Evolutionary conservation across 2,329 filamentous ascomycete genomes (phyloP).

Genomic region (Macrophomina tecta): DNA sequence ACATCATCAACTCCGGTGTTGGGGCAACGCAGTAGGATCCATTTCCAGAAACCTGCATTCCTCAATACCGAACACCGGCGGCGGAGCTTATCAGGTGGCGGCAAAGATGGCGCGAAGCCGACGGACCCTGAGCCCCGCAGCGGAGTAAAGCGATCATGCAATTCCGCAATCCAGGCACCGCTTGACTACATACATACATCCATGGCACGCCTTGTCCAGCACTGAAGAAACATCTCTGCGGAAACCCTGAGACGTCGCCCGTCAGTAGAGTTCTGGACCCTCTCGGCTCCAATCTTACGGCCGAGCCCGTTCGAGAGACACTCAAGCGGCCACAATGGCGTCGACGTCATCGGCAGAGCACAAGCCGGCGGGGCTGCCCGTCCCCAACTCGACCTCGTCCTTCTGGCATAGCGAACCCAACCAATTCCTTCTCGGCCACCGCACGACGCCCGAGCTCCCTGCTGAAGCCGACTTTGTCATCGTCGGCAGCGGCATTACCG

Average conservation of each 20-base stretch:
- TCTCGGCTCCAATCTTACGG: not conserved
- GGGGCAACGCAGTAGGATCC: no score
- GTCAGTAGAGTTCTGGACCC: no score
- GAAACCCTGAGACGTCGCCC: not conserved
- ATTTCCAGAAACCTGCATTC: no score
- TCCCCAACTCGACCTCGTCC: constrained; percentile 64
- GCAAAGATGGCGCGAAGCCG: constrained; percentile 6
- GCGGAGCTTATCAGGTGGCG: constrained; percentile 1
- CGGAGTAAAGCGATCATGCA: constrained; percentile 22
- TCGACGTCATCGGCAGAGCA: constrained; percentile 24
- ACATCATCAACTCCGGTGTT: no score
- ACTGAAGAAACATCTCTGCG: not conserved
- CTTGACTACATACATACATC: not conserved
- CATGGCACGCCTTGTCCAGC: not conserved
- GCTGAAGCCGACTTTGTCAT: constrained; percentile 68
- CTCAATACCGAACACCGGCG: constrained; percentile 14
- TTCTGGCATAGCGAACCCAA: constrained; percentile 79
- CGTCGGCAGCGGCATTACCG: constrained; percentile 78
- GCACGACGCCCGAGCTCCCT: constrained; percentile 69
- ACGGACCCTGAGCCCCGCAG: constrained; percentile 2
- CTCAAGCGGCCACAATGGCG: not conserved
- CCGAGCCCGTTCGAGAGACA: not conserved
- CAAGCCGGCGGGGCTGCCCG: constrained; percentile 58
- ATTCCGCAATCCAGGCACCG: not conserved
- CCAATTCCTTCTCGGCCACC: constrained; percentile 67